These are phyloP conservation scores for Exophiala sideris DNA, from an alignment of 2,329 filamentous ascomycete genomes.

Conservation along the genomic window DNA sequence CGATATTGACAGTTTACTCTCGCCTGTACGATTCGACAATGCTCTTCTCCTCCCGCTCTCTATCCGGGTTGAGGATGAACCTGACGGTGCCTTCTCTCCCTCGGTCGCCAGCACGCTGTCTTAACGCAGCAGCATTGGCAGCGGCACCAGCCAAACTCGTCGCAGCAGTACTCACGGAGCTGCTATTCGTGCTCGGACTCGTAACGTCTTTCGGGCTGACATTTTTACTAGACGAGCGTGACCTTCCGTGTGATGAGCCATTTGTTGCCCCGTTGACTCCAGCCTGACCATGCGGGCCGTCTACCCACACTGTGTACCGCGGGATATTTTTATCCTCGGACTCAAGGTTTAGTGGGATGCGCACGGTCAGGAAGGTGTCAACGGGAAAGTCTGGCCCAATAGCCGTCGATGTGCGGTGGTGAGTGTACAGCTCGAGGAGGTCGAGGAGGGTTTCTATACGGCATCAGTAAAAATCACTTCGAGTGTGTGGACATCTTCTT, in stretches of 20 bases:
- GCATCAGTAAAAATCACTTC: not conserved
- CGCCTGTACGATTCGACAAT: constrained; percentile 55
- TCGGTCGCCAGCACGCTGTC: constrained; percentile 37
- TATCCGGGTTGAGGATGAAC: constrained; percentile 80
- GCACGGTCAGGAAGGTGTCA: constrained; percentile 77
- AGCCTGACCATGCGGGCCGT: constrained; percentile 27
- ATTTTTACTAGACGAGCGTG: constrained; percentile 12
- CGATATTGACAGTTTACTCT: no score
- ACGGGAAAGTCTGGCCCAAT: constrained; percentile 70
- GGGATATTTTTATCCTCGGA: constrained; percentile 60
- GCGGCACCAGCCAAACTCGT: constrained; percentile 4
- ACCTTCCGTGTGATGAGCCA: not conserved
- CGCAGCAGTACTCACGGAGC: constrained; percentile 10
- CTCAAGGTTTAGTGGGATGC: constrained; percentile 82
- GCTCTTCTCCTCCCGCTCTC: constrained; percentile 68
- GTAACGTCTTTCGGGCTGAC: constrained; percentile 23
- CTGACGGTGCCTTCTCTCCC: constrained; percentile 71
- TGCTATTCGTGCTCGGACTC: constrained; percentile 14
- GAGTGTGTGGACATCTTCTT: constrained; percentile 20
- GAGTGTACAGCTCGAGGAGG: constrained; percentile 85
- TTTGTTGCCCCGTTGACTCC: not conserved
- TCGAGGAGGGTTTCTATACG: constrained; percentile 77
- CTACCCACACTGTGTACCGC: constrained; percentile 59
- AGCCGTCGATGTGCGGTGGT: constrained; percentile 71
- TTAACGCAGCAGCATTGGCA: constrained; percentile 9